Evolutionary conservation across 768 basidiomycete species (phyloP).

Genomic region (Kwoniella europaea): DNA sequence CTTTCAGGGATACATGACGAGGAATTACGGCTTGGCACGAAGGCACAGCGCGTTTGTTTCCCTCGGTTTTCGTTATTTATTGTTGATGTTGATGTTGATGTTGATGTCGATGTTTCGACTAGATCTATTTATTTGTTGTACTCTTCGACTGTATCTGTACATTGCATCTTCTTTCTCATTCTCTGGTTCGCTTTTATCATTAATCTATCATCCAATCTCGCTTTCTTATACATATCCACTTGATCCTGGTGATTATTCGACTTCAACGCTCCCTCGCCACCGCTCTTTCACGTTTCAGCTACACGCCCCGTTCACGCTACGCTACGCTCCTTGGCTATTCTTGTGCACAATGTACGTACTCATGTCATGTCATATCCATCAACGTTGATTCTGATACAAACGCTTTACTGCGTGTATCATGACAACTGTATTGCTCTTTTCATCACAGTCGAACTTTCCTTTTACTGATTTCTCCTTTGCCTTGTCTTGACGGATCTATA

Average conservation of each 20-base stretch:
- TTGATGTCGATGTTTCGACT: not conserved
- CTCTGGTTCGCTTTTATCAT: not conserved
- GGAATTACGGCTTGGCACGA: conserved; percentile 3
- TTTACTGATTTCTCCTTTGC: not conserved
- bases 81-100: not conserved
- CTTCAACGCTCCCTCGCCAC: not conserved
- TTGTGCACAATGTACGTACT: not conserved
- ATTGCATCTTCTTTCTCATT: too few relatives aligned
- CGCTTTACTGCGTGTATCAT: not conserved
- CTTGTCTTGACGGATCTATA: not conserved
- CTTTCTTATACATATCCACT: too few relatives aligned
- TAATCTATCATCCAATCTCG: not conserved
- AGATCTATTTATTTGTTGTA: too few relatives aligned
- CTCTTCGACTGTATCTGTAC: too few relatives aligned
- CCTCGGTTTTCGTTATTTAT: not conserved
- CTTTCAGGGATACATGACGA: not conserved
- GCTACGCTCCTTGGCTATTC: conserved; percentile 1
- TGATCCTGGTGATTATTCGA: conserved; percentile 10
- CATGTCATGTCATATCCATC: not conserved
- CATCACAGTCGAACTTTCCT: not conserved
- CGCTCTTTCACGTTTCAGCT: not conserved
- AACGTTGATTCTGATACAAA: not conserved
- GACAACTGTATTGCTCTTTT: not conserved
- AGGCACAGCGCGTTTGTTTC: conserved; percentile 17
- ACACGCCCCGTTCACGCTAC: not conserved